Percentiles rank a stretch among this genome's conserved stretches.
phyloP scores from a whole-genome alignment of 805 yeast genomes.

The Cyberlindnera samutprakarnensis region DNA sequence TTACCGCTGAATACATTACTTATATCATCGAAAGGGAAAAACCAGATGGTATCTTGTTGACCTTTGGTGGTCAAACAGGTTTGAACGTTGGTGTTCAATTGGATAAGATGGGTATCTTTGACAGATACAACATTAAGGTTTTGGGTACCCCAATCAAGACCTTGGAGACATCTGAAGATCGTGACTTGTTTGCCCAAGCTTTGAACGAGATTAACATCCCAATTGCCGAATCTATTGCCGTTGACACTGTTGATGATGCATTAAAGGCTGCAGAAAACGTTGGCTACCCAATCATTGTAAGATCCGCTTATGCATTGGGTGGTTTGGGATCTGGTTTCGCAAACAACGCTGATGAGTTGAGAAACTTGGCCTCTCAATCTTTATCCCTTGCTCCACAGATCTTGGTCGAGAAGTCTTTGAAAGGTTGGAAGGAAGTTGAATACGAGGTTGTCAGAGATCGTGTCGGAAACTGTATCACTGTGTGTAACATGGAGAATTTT shows the following conservation, averaged over 20 bases:
- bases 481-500: conserved; percentile 98
- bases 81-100: conserved; percentile 92
- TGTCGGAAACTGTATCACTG: conserved; percentile 95
- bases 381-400: conserved; percentile 90
- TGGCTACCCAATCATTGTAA: conserved; percentile 94
- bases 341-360: conserved; percentile 69
- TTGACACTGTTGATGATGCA: conserved; percentile 88
- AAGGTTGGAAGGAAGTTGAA: conserved; percentile 99
- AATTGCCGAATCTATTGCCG: conserved; percentile 95
- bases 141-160: conserved; percentile 97
- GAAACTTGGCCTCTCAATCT: conserved; percentile 83
- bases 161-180: conserved; percentile 92
- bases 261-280: conserved; percentile 79
- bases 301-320: conserved; percentile 96
- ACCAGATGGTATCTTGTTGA: conserved; percentile 92
- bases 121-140: conserved; percentile 85
- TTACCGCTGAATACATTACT: conserved; percentile 92
- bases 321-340: conserved; percentile 99
- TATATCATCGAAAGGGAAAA: conserved; percentile 92
- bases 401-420: conserved; percentile 90
- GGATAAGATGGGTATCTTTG: conserved; percentile 91
- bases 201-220: conserved; percentile 93
- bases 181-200: conserved; percentile 94
- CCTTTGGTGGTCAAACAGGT: conserved; percentile 99
- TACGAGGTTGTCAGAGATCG: conserved; percentile 97